Conservation (phyloP, 371 early-diverging fungal species). For the Dinochytrium kinnereticum region DNA sequence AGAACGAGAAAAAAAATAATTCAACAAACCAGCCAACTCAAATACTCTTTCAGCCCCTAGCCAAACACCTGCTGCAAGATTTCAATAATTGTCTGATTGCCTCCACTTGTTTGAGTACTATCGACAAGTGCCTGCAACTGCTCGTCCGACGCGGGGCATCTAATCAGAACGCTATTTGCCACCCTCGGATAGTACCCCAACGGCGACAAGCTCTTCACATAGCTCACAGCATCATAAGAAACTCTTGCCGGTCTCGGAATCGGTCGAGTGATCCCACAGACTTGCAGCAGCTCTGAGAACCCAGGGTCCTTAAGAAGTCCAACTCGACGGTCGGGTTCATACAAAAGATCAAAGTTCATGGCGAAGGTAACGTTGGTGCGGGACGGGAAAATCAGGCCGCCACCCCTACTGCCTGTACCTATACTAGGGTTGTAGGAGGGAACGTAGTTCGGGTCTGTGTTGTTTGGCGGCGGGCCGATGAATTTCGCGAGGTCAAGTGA, state of each 20-base stretch:
- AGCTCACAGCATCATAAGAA: constrained; percentile 26
- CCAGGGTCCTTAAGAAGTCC: constrained; percentile 31
- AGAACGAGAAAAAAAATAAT: background rate
- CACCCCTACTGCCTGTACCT: background rate
- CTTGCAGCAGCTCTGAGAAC: constrained; percentile 21
- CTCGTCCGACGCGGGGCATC: constrained; percentile 16
- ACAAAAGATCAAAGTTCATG: constrained; percentile 25
- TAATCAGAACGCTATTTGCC: background rate
- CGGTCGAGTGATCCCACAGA: background rate
- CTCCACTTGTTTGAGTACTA: background rate
- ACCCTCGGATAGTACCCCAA: constrained; percentile 31
- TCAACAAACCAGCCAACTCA: background rate
- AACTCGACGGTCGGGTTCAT: constrained; percentile 25
- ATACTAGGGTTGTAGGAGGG: background rate
- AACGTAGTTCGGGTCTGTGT: constrained; percentile 13
- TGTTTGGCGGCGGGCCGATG: background rate
- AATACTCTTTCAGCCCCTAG: background rate
- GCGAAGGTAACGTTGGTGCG: constrained; percentile 28
- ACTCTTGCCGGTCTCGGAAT: constrained; percentile 4
- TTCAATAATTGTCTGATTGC: background rate
- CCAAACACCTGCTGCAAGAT: constrained; percentile 12
- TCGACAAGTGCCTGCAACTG: background rate
- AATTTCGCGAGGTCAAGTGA: background rate
- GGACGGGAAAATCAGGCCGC: constrained; percentile 23
- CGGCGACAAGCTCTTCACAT: constrained; percentile 13